Conservation (phyloP, 2,329 filamentous ascomycete species). For the Calonectria crousiana region DNA sequence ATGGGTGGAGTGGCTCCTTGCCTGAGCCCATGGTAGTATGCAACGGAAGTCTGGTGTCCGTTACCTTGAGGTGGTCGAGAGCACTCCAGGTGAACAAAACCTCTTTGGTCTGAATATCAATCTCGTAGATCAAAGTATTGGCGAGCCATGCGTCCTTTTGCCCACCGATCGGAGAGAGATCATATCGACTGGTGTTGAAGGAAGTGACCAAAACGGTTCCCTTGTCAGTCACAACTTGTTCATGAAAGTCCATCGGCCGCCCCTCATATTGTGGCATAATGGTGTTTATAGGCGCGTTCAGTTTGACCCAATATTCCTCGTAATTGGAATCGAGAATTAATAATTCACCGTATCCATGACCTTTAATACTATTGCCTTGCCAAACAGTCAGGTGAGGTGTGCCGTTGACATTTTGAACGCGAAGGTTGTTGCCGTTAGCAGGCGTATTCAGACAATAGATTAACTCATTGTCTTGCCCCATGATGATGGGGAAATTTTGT, state of each 20-base stretch:
- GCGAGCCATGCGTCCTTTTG: conserved; percentile 27
- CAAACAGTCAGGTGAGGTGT: conserved; percentile 47
- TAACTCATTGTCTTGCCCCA: conserved; percentile 45
- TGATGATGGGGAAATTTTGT: conserved; percentile 36
- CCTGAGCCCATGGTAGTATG: conserved; percentile 29
- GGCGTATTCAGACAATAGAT: conserved; percentile 42
- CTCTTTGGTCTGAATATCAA: conserved; percentile 54
- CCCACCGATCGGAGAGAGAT: conserved; percentile 37
- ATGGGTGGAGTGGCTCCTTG: conserved; percentile 1
- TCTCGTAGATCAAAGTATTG: conserved; percentile 55
- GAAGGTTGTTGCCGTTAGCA: conserved; percentile 36
- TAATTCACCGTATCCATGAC: conserved; percentile 48
- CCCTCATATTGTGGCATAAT: conserved; percentile 8
- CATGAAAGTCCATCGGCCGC: conserved; percentile 35
- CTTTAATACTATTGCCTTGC: conserved; percentile 40
- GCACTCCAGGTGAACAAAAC: conserved; percentile 57
- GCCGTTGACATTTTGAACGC: conserved; percentile 45
- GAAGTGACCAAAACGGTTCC: conserved; percentile 41
- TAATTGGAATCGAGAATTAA: conserved; percentile 48
- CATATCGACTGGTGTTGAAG: conserved; percentile 37
- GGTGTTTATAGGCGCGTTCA: conserved; percentile 26
- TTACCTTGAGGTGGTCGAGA: conserved; percentile 46
- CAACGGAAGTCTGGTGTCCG: conserved; percentile 31
- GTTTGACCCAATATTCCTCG: conserved; percentile 25
- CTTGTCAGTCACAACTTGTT: conserved; percentile 35